Percentiles rank a stretch among this genome's conserved stretches.
These are phyloP conservation scores for Hypoxylon trugodes DNA, from an alignment of 495 filamentous ascomycete genomes.

Conservation along the genomic window DNA sequence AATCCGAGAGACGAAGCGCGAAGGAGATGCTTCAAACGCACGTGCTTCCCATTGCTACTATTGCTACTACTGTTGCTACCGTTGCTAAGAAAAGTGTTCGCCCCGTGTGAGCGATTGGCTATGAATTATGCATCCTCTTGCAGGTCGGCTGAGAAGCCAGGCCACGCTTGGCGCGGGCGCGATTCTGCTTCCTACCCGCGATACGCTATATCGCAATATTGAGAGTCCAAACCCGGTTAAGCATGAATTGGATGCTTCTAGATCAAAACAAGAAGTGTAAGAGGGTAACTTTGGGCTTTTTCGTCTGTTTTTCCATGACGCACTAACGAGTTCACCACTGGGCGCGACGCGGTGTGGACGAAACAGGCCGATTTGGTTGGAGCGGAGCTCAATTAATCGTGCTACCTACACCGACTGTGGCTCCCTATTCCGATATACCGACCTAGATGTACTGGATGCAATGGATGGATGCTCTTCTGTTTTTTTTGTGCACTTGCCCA, in stretches of 20 bases:
- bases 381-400: constrained; percentile 32
- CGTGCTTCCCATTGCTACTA: constrained; percentile 36
- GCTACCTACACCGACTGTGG: constrained; percentile 38
- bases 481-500: constrained; percentile 39
- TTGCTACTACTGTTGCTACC: constrained; percentile 27
- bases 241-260: constrained; percentile 25
- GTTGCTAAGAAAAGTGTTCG: constrained; percentile 27
- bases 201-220: constrained; percentile 36
- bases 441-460: not conserved
- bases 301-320: constrained; percentile 31
- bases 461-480: constrained; percentile 3
- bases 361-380: constrained; percentile 33
- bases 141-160: constrained; percentile 37
- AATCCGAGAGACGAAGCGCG: constrained; percentile 27
- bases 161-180: constrained; percentile 40
- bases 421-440: constrained; percentile 38
- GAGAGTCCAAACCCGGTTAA: constrained; percentile 13
- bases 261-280: constrained; percentile 31
- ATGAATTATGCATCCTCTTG: constrained; percentile 30
- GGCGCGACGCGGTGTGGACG: constrained; percentile 39
- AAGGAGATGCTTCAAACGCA: constrained; percentile 33
- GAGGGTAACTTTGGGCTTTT: constrained; percentile 25
- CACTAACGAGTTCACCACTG: constrained; percentile 27
- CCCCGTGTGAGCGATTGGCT: constrained; percentile 38
- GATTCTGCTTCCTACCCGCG: constrained; percentile 37